These are phyloP conservation scores for Ceratobasidium sp. DNA, from an alignment of 1,284 basidiomycete genomes.

Conservation along the genomic window DNA sequence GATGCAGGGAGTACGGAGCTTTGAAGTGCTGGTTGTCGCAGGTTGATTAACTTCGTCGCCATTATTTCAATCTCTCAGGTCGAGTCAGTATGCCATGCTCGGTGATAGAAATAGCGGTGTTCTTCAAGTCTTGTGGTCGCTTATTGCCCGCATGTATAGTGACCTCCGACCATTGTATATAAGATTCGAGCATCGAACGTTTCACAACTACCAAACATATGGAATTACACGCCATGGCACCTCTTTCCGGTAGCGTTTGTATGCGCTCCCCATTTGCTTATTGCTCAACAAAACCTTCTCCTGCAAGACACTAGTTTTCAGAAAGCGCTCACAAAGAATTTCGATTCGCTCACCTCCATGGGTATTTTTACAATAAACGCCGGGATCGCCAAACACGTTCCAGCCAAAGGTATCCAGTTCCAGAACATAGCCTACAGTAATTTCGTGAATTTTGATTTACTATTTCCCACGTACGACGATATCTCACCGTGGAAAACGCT, in stretches of 20 bases:
- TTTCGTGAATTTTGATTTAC: too few relatives aligned
- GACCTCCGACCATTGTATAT: too few relatives aligned
- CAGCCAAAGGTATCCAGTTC: slow-evolving; percentile 28
- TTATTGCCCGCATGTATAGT: too few relatives aligned
- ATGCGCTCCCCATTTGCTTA: not conserved
- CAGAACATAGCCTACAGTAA: slow-evolving; percentile 11
- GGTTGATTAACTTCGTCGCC: too few relatives aligned
- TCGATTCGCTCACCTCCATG: slow-evolving; percentile 11
- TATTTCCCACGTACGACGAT: not conserved
- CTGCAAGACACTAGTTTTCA: not conserved
- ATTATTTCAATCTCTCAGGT: too few relatives aligned
- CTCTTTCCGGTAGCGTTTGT: slow-evolving; percentile 1
- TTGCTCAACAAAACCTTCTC: slow-evolving; percentile 14
- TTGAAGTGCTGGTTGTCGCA: too few relatives aligned
- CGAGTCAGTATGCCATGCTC: too few relatives aligned
- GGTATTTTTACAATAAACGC: slow-evolving; percentile 20
- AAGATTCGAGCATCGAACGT: too few relatives aligned
- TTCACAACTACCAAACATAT: slow-evolving; percentile 25
- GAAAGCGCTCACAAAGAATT: not conserved
- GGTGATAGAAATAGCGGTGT: too few relatives aligned
- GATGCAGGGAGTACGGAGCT: too few relatives aligned
- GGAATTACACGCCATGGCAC: too few relatives aligned
- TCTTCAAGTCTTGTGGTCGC: too few relatives aligned
- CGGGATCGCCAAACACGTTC: not conserved
- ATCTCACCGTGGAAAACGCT: not conserved